Evolutionary conservation across 1,139 yeast genomes (phyloP).

Genomic region (Scheffersomyces illinoinensis): DNA sequence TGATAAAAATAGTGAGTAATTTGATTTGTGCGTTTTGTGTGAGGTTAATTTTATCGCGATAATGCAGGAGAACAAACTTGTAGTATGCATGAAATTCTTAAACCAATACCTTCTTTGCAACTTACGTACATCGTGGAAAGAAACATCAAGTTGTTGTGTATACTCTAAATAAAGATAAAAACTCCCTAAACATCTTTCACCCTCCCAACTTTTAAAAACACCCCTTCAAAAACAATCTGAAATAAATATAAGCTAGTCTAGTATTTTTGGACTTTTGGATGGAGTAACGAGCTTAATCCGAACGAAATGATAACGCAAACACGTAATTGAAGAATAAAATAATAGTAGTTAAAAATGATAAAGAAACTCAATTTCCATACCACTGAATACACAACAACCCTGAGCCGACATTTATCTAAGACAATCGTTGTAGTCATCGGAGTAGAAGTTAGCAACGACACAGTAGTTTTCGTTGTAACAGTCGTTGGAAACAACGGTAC

Average conservation of each 20-base stretch:
- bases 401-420: slow-evolving; percentile 1
- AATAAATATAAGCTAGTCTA: not conserved
- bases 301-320: not conserved
- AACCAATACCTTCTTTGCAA: too few relatives aligned
- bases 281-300: not conserved
- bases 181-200: not conserved
- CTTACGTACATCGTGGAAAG: too few relatives aligned
- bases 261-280: not conserved
- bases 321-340: not conserved
- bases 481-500: slow-evolving; percentile 26
- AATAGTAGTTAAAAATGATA: not conserved
- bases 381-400: slow-evolving; percentile 1
- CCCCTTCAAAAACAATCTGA: not conserved
- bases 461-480: slow-evolving; percentile 49
- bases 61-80: not conserved
- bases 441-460: slow-evolving; percentile 26
- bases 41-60: not conserved
- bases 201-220: not conserved
- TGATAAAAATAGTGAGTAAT: not conserved
- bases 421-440: slow-evolving; percentile 16
- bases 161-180: not conserved
- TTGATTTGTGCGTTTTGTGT: not conserved
- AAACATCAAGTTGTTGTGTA: not conserved
- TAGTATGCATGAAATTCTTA: not conserved
- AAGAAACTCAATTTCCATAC: not conserved